These are phyloP conservation scores for Hanseniaspora guilliermondii DNA, from an alignment of 805 yeast genomes.

Conservation along the genomic window DNA sequence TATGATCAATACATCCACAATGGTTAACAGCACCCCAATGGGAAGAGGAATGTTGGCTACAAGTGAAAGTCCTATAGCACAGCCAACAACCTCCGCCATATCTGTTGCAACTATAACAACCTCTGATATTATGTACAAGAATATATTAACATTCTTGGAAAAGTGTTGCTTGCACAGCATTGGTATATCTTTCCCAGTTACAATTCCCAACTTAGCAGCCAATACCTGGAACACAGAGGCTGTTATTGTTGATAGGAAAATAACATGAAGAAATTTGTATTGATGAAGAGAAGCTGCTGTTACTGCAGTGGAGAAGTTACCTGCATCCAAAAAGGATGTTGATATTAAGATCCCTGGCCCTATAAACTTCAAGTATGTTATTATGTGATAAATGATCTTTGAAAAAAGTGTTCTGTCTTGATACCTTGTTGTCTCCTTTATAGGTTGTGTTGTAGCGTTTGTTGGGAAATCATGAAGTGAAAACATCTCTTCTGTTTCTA, in stretches of 20 bases:
- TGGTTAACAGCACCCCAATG: constrained; percentile 66
- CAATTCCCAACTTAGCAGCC: constrained; percentile 81
- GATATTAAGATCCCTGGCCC: constrained; percentile 95
- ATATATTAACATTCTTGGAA: constrained; percentile 45
- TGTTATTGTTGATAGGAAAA: constrained; percentile 66
- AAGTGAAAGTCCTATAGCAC: constrained; percentile 75
- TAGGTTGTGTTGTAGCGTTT: not conserved
- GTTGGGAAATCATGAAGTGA: constrained; percentile 6
- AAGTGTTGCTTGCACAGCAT: constrained; percentile 70
- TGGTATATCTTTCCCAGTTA: constrained; percentile 87
- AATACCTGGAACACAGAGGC: constrained; percentile 79
- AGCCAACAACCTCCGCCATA: constrained; percentile 87
- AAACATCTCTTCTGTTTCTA: not conserved
- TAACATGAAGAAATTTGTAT: constrained; percentile 65
- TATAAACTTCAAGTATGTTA: constrained; percentile 51
- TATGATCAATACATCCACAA: constrained; percentile 67
- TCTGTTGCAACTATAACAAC: constrained; percentile 86
- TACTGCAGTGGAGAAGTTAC: constrained; percentile 89
- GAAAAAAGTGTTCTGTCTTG: constrained; percentile 5
- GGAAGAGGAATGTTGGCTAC: constrained; percentile 61
- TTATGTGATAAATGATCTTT: not conserved
- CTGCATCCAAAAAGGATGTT: constrained; percentile 96
- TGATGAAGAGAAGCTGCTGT: constrained; percentile 84
- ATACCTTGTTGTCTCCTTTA: not conserved
- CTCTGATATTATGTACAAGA: constrained; percentile 61